These are phyloP conservation scores for Trichosanthes truncata DNA, from an alignment of 306 rosid genomes.

Conservation along the genomic window DNA sequence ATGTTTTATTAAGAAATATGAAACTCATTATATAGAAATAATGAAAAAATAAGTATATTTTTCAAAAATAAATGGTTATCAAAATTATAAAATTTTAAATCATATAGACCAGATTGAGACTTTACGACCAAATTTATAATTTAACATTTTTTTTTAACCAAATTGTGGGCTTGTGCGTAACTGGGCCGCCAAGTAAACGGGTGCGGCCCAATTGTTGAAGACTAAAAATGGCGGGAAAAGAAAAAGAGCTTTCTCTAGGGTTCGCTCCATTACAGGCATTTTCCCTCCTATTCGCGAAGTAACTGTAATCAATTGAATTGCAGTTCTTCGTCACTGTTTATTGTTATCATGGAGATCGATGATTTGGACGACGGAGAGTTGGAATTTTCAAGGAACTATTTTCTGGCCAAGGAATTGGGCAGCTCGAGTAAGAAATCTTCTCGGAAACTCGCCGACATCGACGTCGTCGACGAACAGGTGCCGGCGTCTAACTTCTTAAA, in stretches of 20 bases:
- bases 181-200: neutral
- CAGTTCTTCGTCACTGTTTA: neutral
- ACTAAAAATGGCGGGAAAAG: slow-evolving; percentile 7
- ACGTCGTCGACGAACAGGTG: slow-evolving; percentile 75
- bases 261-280: neutral
- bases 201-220: neutral
- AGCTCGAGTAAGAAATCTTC: slow-evolving; percentile 60
- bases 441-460: slow-evolving; percentile 56
- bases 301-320: neutral
- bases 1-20: too few relatives aligned
- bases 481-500: neutral
- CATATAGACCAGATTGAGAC: too few relatives aligned
- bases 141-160: too few relatives aligned
- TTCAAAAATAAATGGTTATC: too few relatives aligned
- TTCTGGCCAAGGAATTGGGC: slow-evolving; percentile 66
- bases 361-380: slow-evolving; percentile 49
- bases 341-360: slow-evolving; percentile 30
- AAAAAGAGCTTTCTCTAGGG: neutral
- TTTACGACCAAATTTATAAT: too few relatives aligned
- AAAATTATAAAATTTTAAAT: too few relatives aligned
- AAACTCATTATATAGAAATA: too few relatives aligned
- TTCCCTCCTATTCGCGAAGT: neutral
- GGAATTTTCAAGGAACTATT: slow-evolving; percentile 76
- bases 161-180: neutral
- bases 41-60: too few relatives aligned